phyloP scores from a whole-genome alignment of 495 filamentous ascomycete genomes.

The Tuber microsphaerosporum region DNA sequence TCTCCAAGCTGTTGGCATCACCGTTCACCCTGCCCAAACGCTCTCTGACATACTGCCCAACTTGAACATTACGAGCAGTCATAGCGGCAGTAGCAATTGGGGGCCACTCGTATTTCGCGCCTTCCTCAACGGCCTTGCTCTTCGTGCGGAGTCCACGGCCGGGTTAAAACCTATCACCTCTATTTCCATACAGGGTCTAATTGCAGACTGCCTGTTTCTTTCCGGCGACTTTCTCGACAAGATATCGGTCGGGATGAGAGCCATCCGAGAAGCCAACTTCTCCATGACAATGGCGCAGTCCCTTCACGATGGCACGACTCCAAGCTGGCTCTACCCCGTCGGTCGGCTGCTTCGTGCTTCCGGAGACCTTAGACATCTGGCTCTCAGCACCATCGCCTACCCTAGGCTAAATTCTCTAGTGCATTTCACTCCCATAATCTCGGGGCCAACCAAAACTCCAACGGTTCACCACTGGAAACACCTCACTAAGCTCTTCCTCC shows the following conservation, averaged over 20 bases:
- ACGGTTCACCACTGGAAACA: slow-evolving; percentile 2
- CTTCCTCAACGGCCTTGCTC: neutral
- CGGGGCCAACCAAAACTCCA: neutral
- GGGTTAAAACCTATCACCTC: neutral
- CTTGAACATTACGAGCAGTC: neutral
- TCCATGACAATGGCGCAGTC: slow-evolving; percentile 4
- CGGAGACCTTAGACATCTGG: neutral
- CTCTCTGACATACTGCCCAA: neutral
- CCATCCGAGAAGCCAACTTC: neutral
- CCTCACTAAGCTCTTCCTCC: neutral
- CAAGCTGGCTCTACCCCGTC: slow-evolving; percentile 1
- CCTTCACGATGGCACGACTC: neutral
- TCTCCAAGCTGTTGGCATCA: neutral
- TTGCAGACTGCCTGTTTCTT: slow-evolving; percentile 1
- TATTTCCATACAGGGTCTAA: neutral
- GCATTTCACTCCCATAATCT: neutral
- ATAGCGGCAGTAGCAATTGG: neutral
- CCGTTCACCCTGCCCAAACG: slow-evolving; percentile 1
- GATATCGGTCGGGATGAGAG: neutral
- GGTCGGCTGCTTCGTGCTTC: neutral
- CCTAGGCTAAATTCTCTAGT: neutral
- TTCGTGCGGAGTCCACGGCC: neutral
- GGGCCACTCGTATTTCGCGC: neutral
- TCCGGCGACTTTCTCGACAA: neutral
- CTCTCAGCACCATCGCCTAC: neutral